Evolutionary conservation across 2,329 filamentous ascomycete species (phyloP).

Genomic region (Nemania abortiva): DNA sequence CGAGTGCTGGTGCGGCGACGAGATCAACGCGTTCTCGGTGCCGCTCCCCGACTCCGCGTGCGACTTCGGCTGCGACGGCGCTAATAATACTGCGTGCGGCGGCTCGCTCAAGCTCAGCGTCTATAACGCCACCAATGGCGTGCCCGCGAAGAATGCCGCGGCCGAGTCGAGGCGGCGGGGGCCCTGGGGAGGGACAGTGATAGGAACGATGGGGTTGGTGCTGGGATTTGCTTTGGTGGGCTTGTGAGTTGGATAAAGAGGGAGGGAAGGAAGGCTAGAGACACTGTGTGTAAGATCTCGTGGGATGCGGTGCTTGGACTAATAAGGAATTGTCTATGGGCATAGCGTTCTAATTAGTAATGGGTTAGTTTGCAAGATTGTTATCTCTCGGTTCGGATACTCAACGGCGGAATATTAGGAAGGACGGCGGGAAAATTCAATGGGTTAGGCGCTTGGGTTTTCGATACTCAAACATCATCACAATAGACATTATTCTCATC

Average conservation of each 20-base stretch:
- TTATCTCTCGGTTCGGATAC: neutral
- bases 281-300: neutral
- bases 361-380: neutral
- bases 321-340: neutral
- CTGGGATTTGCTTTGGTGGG: constrained; percentile 18
- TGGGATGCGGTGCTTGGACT: neutral
- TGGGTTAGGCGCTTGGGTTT: neutral
- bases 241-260: constrained; percentile 3
- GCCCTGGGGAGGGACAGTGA: constrained; percentile 1
- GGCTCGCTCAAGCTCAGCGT: constrained; percentile 63
- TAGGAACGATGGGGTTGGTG: constrained; percentile 14
- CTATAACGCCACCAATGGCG: constrained; percentile 50
- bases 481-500: constrained; percentile 26
- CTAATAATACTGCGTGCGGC: constrained; percentile 65
- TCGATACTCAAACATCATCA: constrained; percentile 13
- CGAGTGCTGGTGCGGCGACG: constrained; percentile 71
- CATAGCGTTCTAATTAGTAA: neutral
- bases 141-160: constrained; percentile 5
- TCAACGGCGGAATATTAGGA: neutral
- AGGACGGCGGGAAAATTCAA: neutral
- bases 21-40: constrained; percentile 60
- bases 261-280: neutral
- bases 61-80: constrained; percentile 66
- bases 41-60: constrained; percentile 63
- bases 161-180: neutral